Evolutionary conservation across 1,139 yeast genomes (phyloP).

Genomic region (Yamadazyma friedrichii): DNA sequence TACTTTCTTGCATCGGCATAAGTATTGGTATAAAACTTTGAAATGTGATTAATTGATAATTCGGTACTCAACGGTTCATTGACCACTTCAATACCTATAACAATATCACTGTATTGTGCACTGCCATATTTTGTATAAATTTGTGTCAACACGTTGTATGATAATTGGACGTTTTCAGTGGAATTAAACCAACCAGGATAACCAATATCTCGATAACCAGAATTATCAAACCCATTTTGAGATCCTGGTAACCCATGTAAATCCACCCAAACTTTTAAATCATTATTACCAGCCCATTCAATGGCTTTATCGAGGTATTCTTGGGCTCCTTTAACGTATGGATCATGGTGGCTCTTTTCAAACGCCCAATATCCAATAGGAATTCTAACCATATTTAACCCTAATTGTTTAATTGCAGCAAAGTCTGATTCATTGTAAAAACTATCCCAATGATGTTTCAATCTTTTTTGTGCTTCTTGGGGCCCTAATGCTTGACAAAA

Average conservation of each 20-base stretch:
- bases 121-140: slow-evolving; percentile 63
- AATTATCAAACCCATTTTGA: slow-evolving; percentile 94
- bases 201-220: slow-evolving; percentile 72
- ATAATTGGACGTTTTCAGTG: slow-evolving; percentile 47
- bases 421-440: slow-evolving; percentile 80
- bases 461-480: slow-evolving; percentile 49
- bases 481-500: slow-evolving; percentile 64
- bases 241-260: slow-evolving; percentile 96
- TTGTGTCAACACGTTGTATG: slow-evolving; percentile 49
- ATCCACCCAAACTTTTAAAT: slow-evolving; percentile 84
- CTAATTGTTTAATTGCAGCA: slow-evolving; percentile 54
- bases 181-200: slow-evolving; percentile 48
- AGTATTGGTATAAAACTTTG: slow-evolving; percentile 54
- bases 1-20: slow-evolving; percentile 50
- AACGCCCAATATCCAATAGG: slow-evolving; percentile 99
- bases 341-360: slow-evolving; percentile 59
- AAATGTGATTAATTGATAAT: slow-evolving; percentile 55
- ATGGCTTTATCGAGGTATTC: slow-evolving; percentile 72
- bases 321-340: slow-evolving; percentile 86
- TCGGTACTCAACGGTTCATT: slow-evolving; percentile 85
- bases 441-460: slow-evolving; percentile 72
- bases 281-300: slow-evolving; percentile 65
- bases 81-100: slow-evolving; percentile 79
- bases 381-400: slow-evolving; percentile 83
- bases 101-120: slow-evolving; percentile 56